phyloP scores from a whole-genome alignment of 2,329 filamentous ascomycete species.

The Xylariaceae sp. region DNA sequence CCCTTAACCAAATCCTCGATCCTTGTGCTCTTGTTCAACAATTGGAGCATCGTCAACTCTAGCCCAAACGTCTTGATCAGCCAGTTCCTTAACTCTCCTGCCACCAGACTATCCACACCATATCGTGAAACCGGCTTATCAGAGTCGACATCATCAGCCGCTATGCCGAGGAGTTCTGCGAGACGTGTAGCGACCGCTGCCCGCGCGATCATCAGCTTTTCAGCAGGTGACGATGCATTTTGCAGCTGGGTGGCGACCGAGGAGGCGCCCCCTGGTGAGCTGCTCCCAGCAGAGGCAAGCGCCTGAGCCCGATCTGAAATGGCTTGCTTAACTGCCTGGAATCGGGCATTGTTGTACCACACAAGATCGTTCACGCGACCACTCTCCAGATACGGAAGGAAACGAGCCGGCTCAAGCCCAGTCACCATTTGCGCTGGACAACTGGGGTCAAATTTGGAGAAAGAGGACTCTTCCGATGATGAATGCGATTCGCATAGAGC shows the following conservation, averaged over 20 bases:
- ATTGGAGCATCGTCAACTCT: slow-evolving; percentile 5
- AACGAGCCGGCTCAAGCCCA: slow-evolving; percentile 12
- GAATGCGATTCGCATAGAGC: not conserved
- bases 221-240: not conserved
- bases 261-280: not conserved
- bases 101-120: too few relatives aligned
- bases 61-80: slow-evolving; percentile 10
- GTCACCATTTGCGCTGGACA: slow-evolving; percentile 9
- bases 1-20: slow-evolving; percentile 16
- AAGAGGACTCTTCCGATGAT: not conserved
- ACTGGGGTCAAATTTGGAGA: not conserved
- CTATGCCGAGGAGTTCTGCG: slow-evolving; percentile 8
- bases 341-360: slow-evolving; percentile 16
- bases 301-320: not conserved
- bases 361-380: slow-evolving; percentile 3
- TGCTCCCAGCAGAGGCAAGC: not conserved
- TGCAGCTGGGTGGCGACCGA: not conserved
- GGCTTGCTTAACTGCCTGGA: slow-evolving; percentile 7
- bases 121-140: too few relatives aligned
- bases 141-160: slow-evolving; percentile 9
- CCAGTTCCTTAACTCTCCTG: slow-evolving; percentile 23
- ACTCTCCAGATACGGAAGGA: slow-evolving; percentile 7
- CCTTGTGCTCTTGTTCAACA: slow-evolving; percentile 11
- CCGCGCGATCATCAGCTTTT: slow-evolving; percentile 3
- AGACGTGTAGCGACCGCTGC: slow-evolving; percentile 5